Evolutionary conservation across 1,284 basidiomycete species (phyloP).

Genomic region (Austropuccinia psidii): DNA sequence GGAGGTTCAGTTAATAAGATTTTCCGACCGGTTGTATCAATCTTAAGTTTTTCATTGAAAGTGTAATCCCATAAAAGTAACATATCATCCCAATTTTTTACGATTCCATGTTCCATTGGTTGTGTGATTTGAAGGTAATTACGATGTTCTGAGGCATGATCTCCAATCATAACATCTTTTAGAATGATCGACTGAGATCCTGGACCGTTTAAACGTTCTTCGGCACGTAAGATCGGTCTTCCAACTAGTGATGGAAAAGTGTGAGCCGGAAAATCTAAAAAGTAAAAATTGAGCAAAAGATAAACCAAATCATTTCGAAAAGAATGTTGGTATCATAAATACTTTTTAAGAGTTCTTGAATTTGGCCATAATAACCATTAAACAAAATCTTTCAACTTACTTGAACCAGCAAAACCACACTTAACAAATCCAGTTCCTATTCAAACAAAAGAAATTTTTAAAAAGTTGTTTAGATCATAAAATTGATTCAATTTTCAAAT

Average conservation of each 20-base stretch:
- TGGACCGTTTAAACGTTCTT: constrained; percentile 67
- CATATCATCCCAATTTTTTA: constrained; percentile 99
- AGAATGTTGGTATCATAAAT: neutral
- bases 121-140: constrained; percentile 95
- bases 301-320: neutral
- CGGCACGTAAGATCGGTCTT: constrained; percentile 90
- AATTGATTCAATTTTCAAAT: neutral
- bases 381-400: constrained; percentile 39
- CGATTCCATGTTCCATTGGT: constrained; percentile 98
- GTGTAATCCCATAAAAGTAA: constrained; percentile 97
- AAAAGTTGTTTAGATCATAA: neutral
- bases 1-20: constrained; percentile 97
- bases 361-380: too few relatives aligned
- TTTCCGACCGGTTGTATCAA: constrained; percentile 81
- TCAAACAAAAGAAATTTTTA: constrained; percentile 39
- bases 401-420: constrained; percentile 93
- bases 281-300: constrained; percentile 36
- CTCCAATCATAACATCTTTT: constrained; percentile 92
- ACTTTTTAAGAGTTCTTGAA: too few relatives aligned
- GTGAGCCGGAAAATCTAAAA: constrained; percentile 81
- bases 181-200: constrained; percentile 58
- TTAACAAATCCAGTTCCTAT: constrained; percentile 65
- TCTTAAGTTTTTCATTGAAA: constrained; percentile 85
- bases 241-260: constrained; percentile 96
- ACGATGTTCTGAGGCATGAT: constrained; percentile 71